Evolutionary conservation across 148 eudicot genomes (phyloP).

Genomic region (Camellia sinensis): DNA sequence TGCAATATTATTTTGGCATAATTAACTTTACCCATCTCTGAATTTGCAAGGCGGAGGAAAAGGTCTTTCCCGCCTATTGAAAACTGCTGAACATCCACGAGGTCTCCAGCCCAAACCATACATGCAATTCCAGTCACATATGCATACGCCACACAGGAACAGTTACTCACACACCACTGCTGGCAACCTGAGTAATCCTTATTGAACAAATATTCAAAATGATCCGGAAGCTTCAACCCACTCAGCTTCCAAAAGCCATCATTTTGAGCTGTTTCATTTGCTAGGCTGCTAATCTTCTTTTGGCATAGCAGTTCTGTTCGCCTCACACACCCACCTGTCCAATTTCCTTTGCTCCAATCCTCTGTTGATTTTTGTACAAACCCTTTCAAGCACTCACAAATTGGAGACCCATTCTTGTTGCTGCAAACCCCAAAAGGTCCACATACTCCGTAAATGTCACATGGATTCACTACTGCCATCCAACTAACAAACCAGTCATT

Average conservation of each 20-base stretch:
- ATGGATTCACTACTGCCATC: neutral
- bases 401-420: neutral
- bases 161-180: conserved; percentile 25
- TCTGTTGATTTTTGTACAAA: neutral
- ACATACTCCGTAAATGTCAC: conserved; percentile 12
- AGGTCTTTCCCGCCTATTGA: conserved; percentile 14
- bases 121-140: conserved; percentile 34
- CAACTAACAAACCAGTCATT: neutral
- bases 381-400: too few relatives aligned
- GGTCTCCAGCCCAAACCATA: conserved; percentile 36
- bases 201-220: conserved; percentile 9
- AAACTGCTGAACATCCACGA: conserved; percentile 27
- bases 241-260: conserved; percentile 41
- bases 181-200: conserved; percentile 12
- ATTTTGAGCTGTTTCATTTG: neutral
- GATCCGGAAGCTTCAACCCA: conserved; percentile 36
- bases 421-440: conserved; percentile 20
- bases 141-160: conserved; percentile 43
- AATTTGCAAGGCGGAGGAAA: conserved; percentile 14
- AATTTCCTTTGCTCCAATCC: conserved; percentile 15
- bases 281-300: conserved; percentile 4
- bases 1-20: neutral
- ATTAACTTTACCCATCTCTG: conserved; percentile 13
- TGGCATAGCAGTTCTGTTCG: conserved; percentile 28
- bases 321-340: conserved; percentile 17